phyloP scores from a whole-genome alignment of 305 asterid species.

The Withania somnifera region DNA sequence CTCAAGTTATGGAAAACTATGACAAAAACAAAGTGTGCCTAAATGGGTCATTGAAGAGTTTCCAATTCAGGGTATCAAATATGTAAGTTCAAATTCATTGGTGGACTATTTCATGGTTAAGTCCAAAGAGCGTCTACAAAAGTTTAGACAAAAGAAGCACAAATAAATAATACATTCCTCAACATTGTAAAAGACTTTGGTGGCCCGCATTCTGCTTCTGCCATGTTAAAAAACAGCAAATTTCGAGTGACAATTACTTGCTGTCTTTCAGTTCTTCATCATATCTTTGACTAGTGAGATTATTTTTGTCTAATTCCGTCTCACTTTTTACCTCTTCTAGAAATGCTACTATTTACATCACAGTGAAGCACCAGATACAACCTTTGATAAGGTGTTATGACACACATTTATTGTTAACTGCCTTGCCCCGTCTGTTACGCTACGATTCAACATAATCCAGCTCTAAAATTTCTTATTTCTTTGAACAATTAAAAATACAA shows the following conservation, averaged over 20 bases:
- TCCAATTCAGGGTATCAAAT: background rate
- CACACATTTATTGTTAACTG: background rate
- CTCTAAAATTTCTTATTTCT: too few relatives aligned
- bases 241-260: background rate
- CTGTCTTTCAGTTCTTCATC: background rate
- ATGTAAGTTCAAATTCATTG: background rate
- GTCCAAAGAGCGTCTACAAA: background rate
- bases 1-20: background rate
- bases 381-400: background rate
- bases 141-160: background rate
- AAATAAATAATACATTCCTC: background rate
- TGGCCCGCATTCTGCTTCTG: background rate
- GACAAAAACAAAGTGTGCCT: background rate
- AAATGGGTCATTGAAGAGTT: background rate
- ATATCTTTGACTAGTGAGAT: background rate
- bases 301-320: background rate
- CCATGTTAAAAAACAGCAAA: background rate
- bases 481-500: too few relatives aligned
- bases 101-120: background rate
- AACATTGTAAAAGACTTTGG: background rate
- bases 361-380: background rate
- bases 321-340: background rate
- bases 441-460: background rate
- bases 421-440: background rate
- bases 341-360: background rate